Conservation (phyloP, 768 basidiomycete genomes). For the Naganishia onofrii region DNA sequence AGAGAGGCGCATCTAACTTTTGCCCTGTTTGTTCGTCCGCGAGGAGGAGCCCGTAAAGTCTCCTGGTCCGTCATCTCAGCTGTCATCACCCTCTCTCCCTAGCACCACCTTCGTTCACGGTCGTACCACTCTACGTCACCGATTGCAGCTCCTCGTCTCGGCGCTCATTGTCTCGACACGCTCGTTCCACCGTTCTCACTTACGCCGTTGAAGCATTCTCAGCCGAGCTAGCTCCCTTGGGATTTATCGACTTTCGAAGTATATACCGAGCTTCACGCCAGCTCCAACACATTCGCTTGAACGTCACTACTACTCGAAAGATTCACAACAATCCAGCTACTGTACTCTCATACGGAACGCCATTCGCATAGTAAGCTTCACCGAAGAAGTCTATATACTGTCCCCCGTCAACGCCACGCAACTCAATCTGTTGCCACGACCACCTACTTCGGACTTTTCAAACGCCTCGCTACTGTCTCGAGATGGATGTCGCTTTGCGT, state of each 20-base stretch:
- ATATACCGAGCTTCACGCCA: neutral
- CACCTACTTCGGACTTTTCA: neutral
- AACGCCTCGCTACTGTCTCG: constrained; percentile 19
- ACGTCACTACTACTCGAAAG: neutral
- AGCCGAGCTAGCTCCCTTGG: neutral
- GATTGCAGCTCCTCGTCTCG: neutral
- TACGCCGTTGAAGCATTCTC: neutral
- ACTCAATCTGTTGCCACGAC: neutral
- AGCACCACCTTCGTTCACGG: neutral
- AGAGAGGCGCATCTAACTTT: neutral
- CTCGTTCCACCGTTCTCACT: neutral
- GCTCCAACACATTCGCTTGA: neutral
- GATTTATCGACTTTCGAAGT: neutral
- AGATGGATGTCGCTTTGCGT: constrained; percentile 21
- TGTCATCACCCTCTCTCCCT: neutral
- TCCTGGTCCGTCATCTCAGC: neutral
- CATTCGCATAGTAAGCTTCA: no score
- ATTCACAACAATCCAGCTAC: neutral
- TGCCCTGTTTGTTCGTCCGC: no score
- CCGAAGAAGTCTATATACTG: no score
- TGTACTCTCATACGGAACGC: no score
- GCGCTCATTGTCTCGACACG: neutral
- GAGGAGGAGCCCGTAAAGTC: no score
- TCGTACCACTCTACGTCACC: neutral
- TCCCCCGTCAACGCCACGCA: no score